Percentiles rank a stretch among this genome's conserved stretches.
These are phyloP conservation scores for Ogataea dorogensis DNA, from an alignment of 805 yeast species.

Conservation along the genomic window DNA sequence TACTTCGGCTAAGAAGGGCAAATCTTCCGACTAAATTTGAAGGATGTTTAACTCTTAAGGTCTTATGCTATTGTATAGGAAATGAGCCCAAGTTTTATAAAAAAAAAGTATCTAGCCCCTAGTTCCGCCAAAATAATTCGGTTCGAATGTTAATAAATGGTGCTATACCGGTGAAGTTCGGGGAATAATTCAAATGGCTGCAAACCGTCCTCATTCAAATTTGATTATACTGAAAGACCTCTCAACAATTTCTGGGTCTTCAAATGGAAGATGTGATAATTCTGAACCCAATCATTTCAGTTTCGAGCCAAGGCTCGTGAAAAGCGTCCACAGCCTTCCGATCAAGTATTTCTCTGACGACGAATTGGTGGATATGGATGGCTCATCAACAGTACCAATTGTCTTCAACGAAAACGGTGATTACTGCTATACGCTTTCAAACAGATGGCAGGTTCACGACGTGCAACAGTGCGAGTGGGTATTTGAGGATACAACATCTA, in stretches of 20 bases:
- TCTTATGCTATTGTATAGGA: no score
- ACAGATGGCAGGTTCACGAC: constrained; percentile 16
- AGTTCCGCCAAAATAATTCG: background rate
- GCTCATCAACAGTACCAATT: constrained; percentile 2
- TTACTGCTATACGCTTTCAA: constrained; percentile 14
- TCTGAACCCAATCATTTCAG: no score
- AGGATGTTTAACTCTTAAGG: no score
- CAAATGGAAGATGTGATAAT: background rate
- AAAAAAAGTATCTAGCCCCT: background rate
- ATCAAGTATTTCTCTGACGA: background rate
- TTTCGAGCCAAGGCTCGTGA: no score
- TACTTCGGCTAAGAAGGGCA: constrained; percentile 65
- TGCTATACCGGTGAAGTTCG: no score
- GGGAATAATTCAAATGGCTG: no score
- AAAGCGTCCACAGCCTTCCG: background rate
- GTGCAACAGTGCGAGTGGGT: constrained; percentile 15
- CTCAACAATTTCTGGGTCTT: no score
- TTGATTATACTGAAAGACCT: no score
- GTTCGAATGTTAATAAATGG: no score
- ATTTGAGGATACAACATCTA: constrained; percentile 14
- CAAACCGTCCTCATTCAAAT: no score
- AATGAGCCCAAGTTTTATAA: no score
- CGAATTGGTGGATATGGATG: constrained; percentile 13
- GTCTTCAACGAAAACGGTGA: constrained; percentile 3
- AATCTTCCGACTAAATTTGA: constrained; percentile 7